Percentiles rank a stretch among this genome's conserved stretches.
Conservation (phyloP, 1,284 basidiomycete species). For the Golubevia pallescens region DNA sequence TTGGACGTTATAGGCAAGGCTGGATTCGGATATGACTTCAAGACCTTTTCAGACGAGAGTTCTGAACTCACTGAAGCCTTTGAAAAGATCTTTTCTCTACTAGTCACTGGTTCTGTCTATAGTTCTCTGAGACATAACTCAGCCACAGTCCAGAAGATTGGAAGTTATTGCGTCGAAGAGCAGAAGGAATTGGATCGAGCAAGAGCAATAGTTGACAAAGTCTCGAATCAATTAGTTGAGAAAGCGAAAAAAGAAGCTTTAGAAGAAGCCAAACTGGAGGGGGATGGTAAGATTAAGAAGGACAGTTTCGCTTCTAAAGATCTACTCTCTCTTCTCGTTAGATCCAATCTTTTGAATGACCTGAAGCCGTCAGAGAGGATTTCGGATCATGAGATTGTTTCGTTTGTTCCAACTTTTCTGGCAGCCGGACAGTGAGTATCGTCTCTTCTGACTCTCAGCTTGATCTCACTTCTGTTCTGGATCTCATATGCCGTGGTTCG, state of each 20-base stretch:
- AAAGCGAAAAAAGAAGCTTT: not conserved
- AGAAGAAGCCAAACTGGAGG: not conserved
- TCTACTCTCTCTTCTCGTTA: constrained; percentile 5
- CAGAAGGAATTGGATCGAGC: not conserved
- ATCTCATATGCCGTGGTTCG: no score
- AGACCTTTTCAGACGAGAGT: not conserved
- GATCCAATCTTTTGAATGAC: not conserved
- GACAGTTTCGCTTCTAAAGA: not conserved
- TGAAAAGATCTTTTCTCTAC: not conserved
- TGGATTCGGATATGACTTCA: not conserved
- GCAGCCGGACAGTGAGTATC: not conserved
- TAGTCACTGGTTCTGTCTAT: not conserved
- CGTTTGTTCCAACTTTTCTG: not conserved
- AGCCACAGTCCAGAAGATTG: not conserved
- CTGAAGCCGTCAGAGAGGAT: constrained; percentile 1
- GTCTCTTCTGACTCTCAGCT: no score
- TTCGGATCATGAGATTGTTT: constrained; percentile 8
- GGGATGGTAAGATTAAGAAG: not conserved
- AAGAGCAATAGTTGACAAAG: not conserved
- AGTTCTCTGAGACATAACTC: not conserved
- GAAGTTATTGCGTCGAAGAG: not conserved
- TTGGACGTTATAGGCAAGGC: not conserved
- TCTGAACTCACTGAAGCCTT: not conserved
- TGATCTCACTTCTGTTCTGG: no score
- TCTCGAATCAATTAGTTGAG: not conserved